Base-by-base conservation (phyloP, 2,329 filamentous ascomycete species). In the Cordyceps javanica region DNA sequence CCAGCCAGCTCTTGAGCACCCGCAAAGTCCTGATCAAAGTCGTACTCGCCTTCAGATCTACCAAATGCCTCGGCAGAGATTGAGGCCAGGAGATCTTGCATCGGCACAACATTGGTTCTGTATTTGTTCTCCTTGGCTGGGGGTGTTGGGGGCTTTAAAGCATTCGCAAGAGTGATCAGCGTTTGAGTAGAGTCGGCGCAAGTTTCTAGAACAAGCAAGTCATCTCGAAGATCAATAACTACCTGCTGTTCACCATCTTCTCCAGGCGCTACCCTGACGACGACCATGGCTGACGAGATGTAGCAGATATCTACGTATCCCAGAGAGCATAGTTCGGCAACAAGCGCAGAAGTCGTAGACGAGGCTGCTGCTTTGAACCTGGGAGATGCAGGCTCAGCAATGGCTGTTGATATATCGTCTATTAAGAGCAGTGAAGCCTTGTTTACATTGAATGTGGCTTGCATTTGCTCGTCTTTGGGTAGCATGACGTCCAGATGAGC, bases 181-280 rank as follows among this genome's bases (percentile, higher is more conserved):
- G 94, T 99, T 69, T 97, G 91, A 0, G 91, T 97, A 2, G 94
- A 99, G 72, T 99, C 94, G 30, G 94, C 94, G 66, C 95, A 99
- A 1, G 92, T 95, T 71, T 99, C 94, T 7, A 99, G 75, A 34
- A 99, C 87, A 55, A 99, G 78, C 1, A 99, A 79, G 62, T 96
- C 88, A 66, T 96, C 92, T 60, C 85, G 85, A 48, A 97, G 75
- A 62, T 96, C 90, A 1, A 97, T 79, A 63, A 94, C 87, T 14
- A 97, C 72, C 41, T 84, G 82, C 62, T 86, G 88, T 30, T 85
- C 79, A 0, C 79, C 82, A 36, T 85, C 80, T 5, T 63, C 56
- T 1, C 76, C 75, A 2, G 77, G 77, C 23, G 77, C 73, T 13
- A 92, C 76, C 48, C 83, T 82, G 2, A 94, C 78, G 2, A 76